Evolutionary conservation across 768 basidiomycete genomes (phyloP).

Genomic region (Termitomyces sp.): DNA sequence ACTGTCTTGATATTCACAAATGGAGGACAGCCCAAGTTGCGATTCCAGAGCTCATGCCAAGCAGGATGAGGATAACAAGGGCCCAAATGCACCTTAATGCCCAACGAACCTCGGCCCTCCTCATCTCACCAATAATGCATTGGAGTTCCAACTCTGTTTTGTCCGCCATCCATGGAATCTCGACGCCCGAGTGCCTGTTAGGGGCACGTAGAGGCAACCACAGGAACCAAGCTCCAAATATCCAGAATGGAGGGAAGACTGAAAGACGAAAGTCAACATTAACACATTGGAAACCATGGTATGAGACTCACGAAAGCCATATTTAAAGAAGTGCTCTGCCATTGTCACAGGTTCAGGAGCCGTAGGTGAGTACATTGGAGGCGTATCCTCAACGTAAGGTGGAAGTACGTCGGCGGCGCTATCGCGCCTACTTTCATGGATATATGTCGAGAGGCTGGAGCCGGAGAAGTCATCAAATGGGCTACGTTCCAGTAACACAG

Average conservation of each 20-base stretch:
- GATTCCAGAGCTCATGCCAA: slow-evolving; percentile 27
- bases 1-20: slow-evolving; percentile 6
- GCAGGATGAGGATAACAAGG: slow-evolving; percentile 38
- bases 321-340: slow-evolving; percentile 57
- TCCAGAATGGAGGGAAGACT: slow-evolving; percentile 66
- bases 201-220: slow-evolving; percentile 46
- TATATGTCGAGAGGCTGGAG: slow-evolving; percentile 29
- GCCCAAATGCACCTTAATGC: slow-evolving; percentile 53
- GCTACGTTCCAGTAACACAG: slow-evolving; percentile 12
- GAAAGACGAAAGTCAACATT: neutral
- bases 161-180: slow-evolving; percentile 47
- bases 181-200: slow-evolving; percentile 18
- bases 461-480: slow-evolving; percentile 31
- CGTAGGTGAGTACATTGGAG: slow-evolving; percentile 29
- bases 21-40: slow-evolving; percentile 26
- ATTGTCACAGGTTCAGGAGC: slow-evolving; percentile 47
- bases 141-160: slow-evolving; percentile 49
- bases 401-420: slow-evolving; percentile 32
- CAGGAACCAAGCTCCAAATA: slow-evolving; percentile 52
- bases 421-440: slow-evolving; percentile 38
- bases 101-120: slow-evolving; percentile 50
- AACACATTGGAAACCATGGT: neutral
- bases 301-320: slow-evolving; percentile 50
- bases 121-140: slow-evolving; percentile 41
- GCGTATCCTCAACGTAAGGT: slow-evolving; percentile 40